phyloP scores from a whole-genome alignment of 1,139 yeast genomes.

The Insectozyma bohioensis region DNA sequence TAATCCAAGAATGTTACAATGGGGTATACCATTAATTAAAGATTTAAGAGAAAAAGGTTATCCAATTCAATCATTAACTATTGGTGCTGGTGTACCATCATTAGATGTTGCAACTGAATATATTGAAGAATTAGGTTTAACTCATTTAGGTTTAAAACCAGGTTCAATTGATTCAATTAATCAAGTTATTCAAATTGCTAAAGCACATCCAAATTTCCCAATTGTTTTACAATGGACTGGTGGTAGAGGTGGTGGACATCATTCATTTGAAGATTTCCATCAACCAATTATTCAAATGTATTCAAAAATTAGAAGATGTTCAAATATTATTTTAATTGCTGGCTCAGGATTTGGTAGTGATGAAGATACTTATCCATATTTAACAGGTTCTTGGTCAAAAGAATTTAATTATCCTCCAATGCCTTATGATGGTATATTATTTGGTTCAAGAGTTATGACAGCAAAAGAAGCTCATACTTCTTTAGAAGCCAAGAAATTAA shows the following conservation, averaged over 20 bases:
- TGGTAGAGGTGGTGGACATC: conserved; percentile 99
- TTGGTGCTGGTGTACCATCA: conserved; percentile 99
- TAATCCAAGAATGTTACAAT: conserved; percentile 95
- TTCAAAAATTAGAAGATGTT: conserved; percentile 86
- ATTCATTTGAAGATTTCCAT: conserved; percentile 98
- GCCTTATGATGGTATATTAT: conserved; percentile 98
- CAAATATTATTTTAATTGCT: conserved; percentile 86
- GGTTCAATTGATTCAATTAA: conserved; percentile 93
- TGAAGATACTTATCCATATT: conserved; percentile 94
- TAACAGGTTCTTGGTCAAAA: conserved; percentile 94
- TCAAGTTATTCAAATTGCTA: conserved; percentile 86
- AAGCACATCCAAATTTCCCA: conserved; percentile 94
- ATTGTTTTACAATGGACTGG: conserved; percentile 99
- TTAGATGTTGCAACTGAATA: conserved; percentile 96
- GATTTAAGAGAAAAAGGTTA: conserved; percentile 86
- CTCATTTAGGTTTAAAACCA: conserved; percentile 95
- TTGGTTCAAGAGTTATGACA: conserved; percentile 97
- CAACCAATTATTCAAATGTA: conserved; percentile 96
- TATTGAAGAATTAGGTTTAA: conserved; percentile 86
- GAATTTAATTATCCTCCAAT: conserved; percentile 88
- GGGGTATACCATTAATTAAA: conserved; percentile 97
- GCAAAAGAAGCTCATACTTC: conserved; percentile 96
- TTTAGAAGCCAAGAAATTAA: conserved; percentile 89
- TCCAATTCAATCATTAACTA: conserved; percentile 93
- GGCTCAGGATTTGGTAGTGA: conserved; percentile 99